These are phyloP conservation scores for Barbatosphaeria neglecta DNA, from an alignment of 495 filamentous ascomycete species.

Conservation along the genomic window DNA sequence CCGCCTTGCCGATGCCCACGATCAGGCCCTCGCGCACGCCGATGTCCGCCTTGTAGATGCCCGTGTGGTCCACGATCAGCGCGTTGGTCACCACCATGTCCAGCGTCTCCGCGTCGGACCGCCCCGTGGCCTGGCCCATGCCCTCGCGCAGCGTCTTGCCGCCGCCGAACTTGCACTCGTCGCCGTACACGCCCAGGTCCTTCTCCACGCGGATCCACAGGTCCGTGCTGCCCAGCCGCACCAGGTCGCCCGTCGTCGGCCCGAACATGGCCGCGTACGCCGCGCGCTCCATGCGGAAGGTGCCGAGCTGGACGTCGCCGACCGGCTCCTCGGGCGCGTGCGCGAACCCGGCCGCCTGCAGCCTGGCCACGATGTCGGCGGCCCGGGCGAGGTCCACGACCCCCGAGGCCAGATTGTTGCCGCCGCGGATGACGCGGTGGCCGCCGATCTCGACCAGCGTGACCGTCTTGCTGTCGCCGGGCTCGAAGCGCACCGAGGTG, in stretches of 20 bases:
- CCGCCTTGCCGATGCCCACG: conserved; percentile 86
- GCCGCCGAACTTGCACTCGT: conserved; percentile 92
- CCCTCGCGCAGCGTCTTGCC: conserved; percentile 92
- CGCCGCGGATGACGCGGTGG: conserved; percentile 68
- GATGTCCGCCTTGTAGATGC: conserved; percentile 96
- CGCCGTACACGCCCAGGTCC: conserved; percentile 74
- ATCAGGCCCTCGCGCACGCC: conserved; percentile 85
- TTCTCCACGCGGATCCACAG: conserved; percentile 90
- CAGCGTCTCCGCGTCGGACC: conserved; percentile 55
- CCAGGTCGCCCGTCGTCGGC: conserved; percentile 75
- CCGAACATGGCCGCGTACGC: conserved; percentile 86
- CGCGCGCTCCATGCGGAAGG: conserved; percentile 61
- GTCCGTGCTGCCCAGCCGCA: conserved; percentile 74
- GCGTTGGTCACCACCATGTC: conserved; percentile 92
- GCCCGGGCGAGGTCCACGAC: conserved; percentile 47
- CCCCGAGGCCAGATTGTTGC: conserved; percentile 70
- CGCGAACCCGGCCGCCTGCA: conserved; percentile 63
- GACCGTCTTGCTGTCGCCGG: conserved; percentile 89
- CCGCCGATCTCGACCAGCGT: conserved; percentile 85
- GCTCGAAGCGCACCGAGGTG: conserved; percentile 89
- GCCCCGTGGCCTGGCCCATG: conserved; percentile 86
- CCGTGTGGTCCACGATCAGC: conserved; percentile 79
- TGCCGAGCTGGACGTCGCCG: conserved; percentile 41
- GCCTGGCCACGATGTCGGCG: conserved; percentile 52
- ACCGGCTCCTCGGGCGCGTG: conserved; percentile 58